Percentiles rank a stretch among this genome's conserved stretches.
Evolutionary conservation across 768 basidiomycete genomes (phyloP).

Genomic region (Clitopilus hobsonii): DNA sequence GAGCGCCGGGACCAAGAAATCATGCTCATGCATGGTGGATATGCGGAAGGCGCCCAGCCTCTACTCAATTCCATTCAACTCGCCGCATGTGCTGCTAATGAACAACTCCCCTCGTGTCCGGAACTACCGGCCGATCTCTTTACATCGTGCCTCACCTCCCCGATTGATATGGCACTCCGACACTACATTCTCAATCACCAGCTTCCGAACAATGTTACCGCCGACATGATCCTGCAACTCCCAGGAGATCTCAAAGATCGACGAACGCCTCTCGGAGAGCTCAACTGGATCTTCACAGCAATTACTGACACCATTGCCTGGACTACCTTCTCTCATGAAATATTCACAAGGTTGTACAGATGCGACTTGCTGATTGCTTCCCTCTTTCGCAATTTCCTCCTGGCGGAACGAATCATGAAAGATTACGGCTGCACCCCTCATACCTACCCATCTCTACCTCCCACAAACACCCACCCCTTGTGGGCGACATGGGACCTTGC

Average conservation of each 20-base stretch:
- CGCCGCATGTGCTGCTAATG: slow-evolving; percentile 88
- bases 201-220: slow-evolving; percentile 71
- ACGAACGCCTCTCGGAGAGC: slow-evolving; percentile 91
- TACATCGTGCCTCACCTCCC: slow-evolving; percentile 95
- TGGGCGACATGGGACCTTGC: slow-evolving; percentile 99
- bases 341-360: slow-evolving; percentile 90
- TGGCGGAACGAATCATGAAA: slow-evolving; percentile 97
- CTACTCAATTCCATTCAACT: slow-evolving; percentile 90
- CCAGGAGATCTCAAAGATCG: slow-evolving; percentile 97
- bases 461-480: slow-evolving; percentile 94
- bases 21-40: slow-evolving; percentile 52
- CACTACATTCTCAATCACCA: slow-evolving; percentile 91
- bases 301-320: slow-evolving; percentile 99
- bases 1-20: slow-evolving; percentile 70
- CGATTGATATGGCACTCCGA: slow-evolving; percentile 95
- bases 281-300: slow-evolving; percentile 99
- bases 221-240: slow-evolving; percentile 91
- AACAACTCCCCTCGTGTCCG: slow-evolving; percentile 90
- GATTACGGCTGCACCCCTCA: slow-evolving; percentile 96
- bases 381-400: slow-evolving; percentile 93
- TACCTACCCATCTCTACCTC: slow-evolving; percentile 84
- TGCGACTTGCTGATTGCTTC: slow-evolving; percentile 96
- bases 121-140: slow-evolving; percentile 97
- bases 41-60: slow-evolving; percentile 58
- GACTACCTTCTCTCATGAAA: slow-evolving; percentile 92